phyloP scores from a whole-genome alignment of 257 asterid genomes.

The Apocynum venetum region DNA sequence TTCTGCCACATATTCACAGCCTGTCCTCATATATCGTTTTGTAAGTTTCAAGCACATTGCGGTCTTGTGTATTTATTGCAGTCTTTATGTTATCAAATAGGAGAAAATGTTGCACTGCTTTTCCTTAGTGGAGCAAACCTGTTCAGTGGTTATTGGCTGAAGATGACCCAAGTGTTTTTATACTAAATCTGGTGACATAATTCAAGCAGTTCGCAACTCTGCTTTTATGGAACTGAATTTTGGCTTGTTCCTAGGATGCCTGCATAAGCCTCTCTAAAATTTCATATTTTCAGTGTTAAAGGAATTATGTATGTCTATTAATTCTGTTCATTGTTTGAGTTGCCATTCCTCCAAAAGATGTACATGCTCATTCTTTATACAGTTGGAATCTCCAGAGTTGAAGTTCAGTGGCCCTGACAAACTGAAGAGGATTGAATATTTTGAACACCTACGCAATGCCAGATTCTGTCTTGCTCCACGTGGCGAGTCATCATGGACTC shows the following conservation, averaged over 20 bases:
- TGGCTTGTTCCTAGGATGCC: not conserved
- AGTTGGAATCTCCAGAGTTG: slow-evolving; percentile 99
- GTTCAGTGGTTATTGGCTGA: not conserved
- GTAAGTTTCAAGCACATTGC: not conserved
- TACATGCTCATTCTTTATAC: slow-evolving; percentile 59
- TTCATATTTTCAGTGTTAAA: not conserved
- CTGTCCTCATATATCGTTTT: not conserved
- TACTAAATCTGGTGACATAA: not conserved
- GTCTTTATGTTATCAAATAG: not conserved
- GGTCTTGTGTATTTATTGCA: not conserved
- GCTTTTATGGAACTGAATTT: not conserved
- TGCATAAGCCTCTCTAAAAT: not conserved
- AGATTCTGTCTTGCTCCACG: slow-evolving; percentile 96
- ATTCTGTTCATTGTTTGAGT: slow-evolving; percentile 3
- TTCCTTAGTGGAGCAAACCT: not conserved
- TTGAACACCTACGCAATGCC: slow-evolving; percentile 86
- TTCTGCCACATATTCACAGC: not conserved
- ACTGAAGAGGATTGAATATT: slow-evolving; percentile 74
- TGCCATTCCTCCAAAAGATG: slow-evolving; percentile 34
- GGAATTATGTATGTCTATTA: not conserved
- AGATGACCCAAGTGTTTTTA: not conserved
- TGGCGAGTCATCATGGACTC: slow-evolving; percentile 99
- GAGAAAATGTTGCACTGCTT: not conserved
- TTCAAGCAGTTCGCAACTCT: not conserved
- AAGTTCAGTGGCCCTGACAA: slow-evolving; percentile 86